Evolutionary conservation across 1,139 yeast genomes (phyloP), one percentile per base, ranked within the genome.

Genomic region (Casaregolazyma lundiana): DNA sequence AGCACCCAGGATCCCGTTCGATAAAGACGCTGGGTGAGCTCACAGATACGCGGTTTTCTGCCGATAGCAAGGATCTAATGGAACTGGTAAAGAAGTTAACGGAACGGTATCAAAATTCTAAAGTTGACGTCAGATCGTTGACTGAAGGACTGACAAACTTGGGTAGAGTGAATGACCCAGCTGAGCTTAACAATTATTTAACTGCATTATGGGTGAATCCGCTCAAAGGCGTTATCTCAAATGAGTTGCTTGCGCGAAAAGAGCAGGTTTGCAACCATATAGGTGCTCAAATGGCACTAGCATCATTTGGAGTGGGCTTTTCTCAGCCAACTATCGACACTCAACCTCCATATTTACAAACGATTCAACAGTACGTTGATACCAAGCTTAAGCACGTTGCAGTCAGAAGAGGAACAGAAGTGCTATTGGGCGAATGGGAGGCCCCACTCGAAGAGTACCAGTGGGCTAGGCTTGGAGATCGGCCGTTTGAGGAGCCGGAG

Each of bases 1-100:
- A 45, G 8, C 47, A 44, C 1, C 43, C 35, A n/a, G 34, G 35
- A 8, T 9, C 30, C n/a, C 38, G 48, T 8, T 44, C 32, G 7
- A 42, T 34, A 38, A 32, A 44, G 21, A 44, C 53, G 11, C 48
- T 55, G 18, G 32, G 34, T 15, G 57, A 55, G 20, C 38, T 55
- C 50, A 53, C n/a, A 15, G 19, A 22, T 13, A 11, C 21, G 7
- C 54, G 2, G 56, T 74, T 26, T 26, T 26, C 32, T 2, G 49
- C 55, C 2, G 70, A 72, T 41, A 49, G 74, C 3, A 57, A 58
- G 1, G 81, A 78, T 52, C 62, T 77, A 32, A 78, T 76, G 46
- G 66, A 72, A 18, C 75, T 80, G 81, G 51, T 79, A 20, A 67
- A 64, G 2, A 82, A 80, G 52, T 59, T 80, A 29, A 58, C 62